Evolutionary conservation across 78 protist genomes (phyloP), one percentile per base, ranked within the genome.

Genomic region (Dictyostelium intermedium): DNA sequence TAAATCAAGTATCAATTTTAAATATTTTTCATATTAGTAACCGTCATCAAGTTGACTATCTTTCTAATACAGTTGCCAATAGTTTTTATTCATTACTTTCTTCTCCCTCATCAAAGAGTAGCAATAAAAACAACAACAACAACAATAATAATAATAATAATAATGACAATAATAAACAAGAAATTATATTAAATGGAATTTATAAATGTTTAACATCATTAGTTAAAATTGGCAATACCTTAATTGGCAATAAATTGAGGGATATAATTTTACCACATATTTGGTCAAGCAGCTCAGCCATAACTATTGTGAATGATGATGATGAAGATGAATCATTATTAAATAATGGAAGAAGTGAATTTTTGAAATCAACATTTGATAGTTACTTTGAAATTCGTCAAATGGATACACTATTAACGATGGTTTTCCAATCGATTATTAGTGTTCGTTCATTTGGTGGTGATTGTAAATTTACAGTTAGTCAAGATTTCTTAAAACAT

Each of bases 371-470:
- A 76, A 32, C 66, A 23, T 74, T 87, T 5, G 80, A 78, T 25
- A 69, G 79, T 10, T 89, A 89, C n/a, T n/a, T 80, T 32, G 72
- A 84, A 18, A 89, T 89, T 80, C 94, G 94, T 89, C 94, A 89
- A 80, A 53, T 50, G 45, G 94, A 89, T 34, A 69, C 35, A 3
- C 70, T 89, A 9, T 70, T 89, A 13, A 43, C 47, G 6, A 34
- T 35, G 23, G n/a, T 82, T 3, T 82, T 82, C 8, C 35, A 50
- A 50, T 82, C 86, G 0, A 18, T 56, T 18, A 39, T 25, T 10
- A n/a, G 39, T 27, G 39, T 45, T 14, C 79, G 79, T 34, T 41
- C 82, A 35, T 41, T 41, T 41, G 60, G 60, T n/a, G 20, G n/a
- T 16, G 41, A 41, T 41, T 20, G 34, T 16, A 74, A 74, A 37